Base-by-base conservation (phyloP, 2,329 filamentous ascomycete genomes). In the Claviceps arundinis region DNA sequence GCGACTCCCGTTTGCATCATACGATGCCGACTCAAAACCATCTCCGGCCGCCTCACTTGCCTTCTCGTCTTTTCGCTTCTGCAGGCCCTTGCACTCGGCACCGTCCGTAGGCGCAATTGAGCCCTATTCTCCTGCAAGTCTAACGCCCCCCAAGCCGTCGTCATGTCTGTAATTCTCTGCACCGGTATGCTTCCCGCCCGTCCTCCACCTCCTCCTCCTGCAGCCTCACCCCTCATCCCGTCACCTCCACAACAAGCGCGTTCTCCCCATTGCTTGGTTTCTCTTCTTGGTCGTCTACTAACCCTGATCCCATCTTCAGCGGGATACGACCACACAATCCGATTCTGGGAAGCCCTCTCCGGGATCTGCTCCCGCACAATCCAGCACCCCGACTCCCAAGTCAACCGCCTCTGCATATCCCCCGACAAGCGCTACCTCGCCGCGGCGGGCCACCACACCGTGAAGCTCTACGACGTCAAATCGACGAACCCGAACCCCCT, bases 381-480 rank as follows among this genome's bases (percentile, higher is more conserved):
- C 60, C 93, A 96, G 61, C 91, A 98, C 65, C 89, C 93, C 2
- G 93, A 98, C 69, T 97, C 91, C 9, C 93, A 98, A 70, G 93
- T 98, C 60, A 98, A 98, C 70, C 87, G 93, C 44, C 84, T 98
- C 48, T 97, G 91, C 69, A 98, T 98, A 64, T 96, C 93, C 13
- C 93, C 93, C 56, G 93, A 98, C 73, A 98, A 98, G 71, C 87
- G 91, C 56, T 96, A 86, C 69, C 84, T 97, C 51, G 91, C 90
- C 37, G 90, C 88, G n/a, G 78, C 79, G 7, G 78, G 79, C 60
- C 78, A 84, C 65, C 79, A 91, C 68, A 89, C 87, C 50, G 89
- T 98, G 64, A 97, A 97, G 72, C 86, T 98, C 54, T 98, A 94
- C 73, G 93, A 98, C 64, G 95, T 97, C 74, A 95, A 95, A 65